Conservation (phyloP, 257 asterid genomes). For the Plantago ovata region DNA sequence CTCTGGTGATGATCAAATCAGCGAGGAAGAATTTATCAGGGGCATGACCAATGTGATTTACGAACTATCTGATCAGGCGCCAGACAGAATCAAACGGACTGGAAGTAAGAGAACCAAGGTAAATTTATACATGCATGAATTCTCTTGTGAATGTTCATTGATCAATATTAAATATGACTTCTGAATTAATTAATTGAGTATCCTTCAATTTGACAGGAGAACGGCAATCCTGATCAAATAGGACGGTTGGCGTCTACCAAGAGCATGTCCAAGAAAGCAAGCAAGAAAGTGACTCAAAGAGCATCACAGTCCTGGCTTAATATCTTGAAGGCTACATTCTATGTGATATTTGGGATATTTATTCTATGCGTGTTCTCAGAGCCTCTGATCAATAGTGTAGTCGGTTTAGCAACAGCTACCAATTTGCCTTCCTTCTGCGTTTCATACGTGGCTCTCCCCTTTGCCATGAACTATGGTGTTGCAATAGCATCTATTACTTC, state of each 20-base stretch:
- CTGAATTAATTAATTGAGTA: neutral
- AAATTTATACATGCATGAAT: neutral
- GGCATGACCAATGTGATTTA: slow-evolving; percentile 34
- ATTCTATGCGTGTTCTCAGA: slow-evolving; percentile 22
- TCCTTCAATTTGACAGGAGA: slow-evolving; percentile 15
- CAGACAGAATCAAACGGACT: slow-evolving; percentile 1
- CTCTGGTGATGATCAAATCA: slow-evolving; percentile 32
- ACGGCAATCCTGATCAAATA: slow-evolving; percentile 16
- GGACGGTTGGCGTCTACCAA: slow-evolving; percentile 18
- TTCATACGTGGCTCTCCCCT: no score
- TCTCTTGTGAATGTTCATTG: no score
- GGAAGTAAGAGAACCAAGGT: slow-evolving; percentile 24
- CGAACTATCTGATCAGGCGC: slow-evolving; percentile 25
- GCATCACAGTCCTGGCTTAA: slow-evolving; percentile 20
- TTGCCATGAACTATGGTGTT: no score
- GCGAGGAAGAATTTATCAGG: slow-evolving; percentile 34
- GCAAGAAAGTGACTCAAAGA: slow-evolving; percentile 14
- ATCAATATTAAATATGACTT: no score
- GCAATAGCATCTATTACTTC: no score
- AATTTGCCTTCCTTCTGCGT: no score
- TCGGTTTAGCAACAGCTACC: no score
- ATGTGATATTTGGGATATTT: slow-evolving; percentile 29
- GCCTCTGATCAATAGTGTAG: no score
- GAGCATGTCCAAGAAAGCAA: neutral
- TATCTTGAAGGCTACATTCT: slow-evolving; percentile 24